These are phyloP conservation scores for Sanghuangporus baumii DNA, from an alignment of 1,284 basidiomycete genomes.

Conservation along the genomic window DNA sequence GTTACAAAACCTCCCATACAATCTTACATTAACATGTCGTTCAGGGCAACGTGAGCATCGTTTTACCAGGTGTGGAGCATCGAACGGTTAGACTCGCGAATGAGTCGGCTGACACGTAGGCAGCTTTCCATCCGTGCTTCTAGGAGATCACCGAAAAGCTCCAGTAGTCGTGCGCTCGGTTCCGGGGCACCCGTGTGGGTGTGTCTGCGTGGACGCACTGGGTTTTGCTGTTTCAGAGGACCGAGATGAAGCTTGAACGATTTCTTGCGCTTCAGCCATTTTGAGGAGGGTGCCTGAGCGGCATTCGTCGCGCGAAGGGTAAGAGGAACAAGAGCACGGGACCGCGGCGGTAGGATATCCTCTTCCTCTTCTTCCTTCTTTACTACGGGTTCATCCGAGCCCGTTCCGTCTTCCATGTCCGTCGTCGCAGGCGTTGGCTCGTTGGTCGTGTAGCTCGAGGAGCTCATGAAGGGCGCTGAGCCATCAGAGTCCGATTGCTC, in stretches of 20 bases:
- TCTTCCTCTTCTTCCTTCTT: slow-evolving; percentile 15
- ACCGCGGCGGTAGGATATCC: not conserved
- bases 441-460: slow-evolving; percentile 21
- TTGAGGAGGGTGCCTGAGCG: slow-evolving; percentile 28
- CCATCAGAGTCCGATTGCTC: slow-evolving; percentile 26
- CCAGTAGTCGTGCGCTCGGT: slow-evolving; percentile 48
- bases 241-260: slow-evolving; percentile 42
- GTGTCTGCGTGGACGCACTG: slow-evolving; percentile 18
- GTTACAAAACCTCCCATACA: not conserved
- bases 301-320: slow-evolving; percentile 19
- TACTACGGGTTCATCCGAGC: not conserved
- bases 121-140: slow-evolving; percentile 71
- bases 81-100: slow-evolving; percentile 42
- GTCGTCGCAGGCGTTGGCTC: slow-evolving; percentile 15
- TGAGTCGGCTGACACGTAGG: slow-evolving; percentile 52
- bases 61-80: slow-evolving; percentile 12
- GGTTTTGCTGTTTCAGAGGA: slow-evolving; percentile 32
- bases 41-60: not conserved
- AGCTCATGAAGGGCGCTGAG: slow-evolving; percentile 22
- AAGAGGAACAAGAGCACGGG: slow-evolving; percentile 4
- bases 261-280: slow-evolving; percentile 40
- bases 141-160: slow-evolving; percentile 66
- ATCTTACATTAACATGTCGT: not conserved
- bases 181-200: slow-evolving; percentile 23
- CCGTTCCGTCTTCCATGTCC: not conserved